A percentile compares a stretch with the other conserved stretches of the same genome.
These are phyloP conservation scores for Didymella pinodella DNA, from an alignment of 2,329 filamentous ascomycete genomes.

Conservation along the genomic window DNA sequence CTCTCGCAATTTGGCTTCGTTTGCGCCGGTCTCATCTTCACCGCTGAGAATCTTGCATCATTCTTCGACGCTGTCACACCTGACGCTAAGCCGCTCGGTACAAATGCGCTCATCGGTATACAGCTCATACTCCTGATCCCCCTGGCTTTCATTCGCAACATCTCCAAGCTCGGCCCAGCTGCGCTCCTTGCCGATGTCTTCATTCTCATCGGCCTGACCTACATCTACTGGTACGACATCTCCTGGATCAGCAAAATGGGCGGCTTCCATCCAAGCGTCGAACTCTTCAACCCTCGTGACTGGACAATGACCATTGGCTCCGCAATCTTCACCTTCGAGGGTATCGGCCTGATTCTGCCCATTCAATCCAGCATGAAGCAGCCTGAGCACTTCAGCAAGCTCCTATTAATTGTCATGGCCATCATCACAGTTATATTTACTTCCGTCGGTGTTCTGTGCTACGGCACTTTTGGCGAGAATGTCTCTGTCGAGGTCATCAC, in stretches of 20 bases:
- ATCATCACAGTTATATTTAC: constrained; percentile 77
- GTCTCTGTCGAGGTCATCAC: constrained; percentile 78
- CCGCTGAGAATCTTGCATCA: constrained; percentile 74
- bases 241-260: constrained; percentile 59
- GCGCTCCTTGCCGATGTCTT: constrained; percentile 75
- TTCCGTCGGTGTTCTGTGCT: constrained; percentile 75
- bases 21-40: constrained; percentile 79
- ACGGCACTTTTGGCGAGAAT: constrained; percentile 73
- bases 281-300: constrained; percentile 72
- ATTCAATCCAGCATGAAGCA: constrained; percentile 79
- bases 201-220: constrained; percentile 73
- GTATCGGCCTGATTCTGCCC: constrained; percentile 77
- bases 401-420: constrained; percentile 74
- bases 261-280: constrained; percentile 68
- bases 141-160: constrained; percentile 74
- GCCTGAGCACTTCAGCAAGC: constrained; percentile 70
- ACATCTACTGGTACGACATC: constrained; percentile 78
- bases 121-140: constrained; percentile 72
- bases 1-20: constrained; percentile 81
- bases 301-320: constrained; percentile 77
- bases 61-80: constrained; percentile 70
- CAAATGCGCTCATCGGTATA: constrained; percentile 68
- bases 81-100: constrained; percentile 59
- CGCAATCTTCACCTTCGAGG: constrained; percentile 80
- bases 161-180: constrained; percentile 74